phyloP scores from a whole-genome alignment of 306 rosid genomes.

The Fagus crenata region DNA sequence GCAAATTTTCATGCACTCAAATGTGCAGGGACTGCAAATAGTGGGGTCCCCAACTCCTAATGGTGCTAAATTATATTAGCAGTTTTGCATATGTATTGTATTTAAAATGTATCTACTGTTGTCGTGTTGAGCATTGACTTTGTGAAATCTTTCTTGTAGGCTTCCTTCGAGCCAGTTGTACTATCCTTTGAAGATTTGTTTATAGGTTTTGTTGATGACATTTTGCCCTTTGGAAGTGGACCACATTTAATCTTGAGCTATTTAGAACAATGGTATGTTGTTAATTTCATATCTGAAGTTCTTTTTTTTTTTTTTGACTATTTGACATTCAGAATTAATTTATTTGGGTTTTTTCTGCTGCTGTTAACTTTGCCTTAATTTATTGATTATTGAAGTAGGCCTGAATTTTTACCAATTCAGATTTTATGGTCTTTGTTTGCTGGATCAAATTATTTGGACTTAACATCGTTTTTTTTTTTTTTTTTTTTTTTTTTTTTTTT shows the following conservation, averaged over 20 bases:
- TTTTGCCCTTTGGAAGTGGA: constrained; percentile 72
- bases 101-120: constrained; percentile 13
- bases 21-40: background rate
- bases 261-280: constrained; percentile 70
- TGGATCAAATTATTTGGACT: background rate
- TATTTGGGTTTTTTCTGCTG: constrained; percentile 6
- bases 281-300: constrained; percentile 26
- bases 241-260: constrained; percentile 69
- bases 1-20: background rate
- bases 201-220: constrained; percentile 51
- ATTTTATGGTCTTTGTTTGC: background rate
- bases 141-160: constrained; percentile 53
- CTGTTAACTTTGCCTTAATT: constrained; percentile 6
- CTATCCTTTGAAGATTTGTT: constrained; percentile 60
- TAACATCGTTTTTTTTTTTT: background rate
- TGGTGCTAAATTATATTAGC: background rate
- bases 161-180: constrained; percentile 50
- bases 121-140: constrained; percentile 23
- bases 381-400: constrained; percentile 8
- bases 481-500: too few species aligned
- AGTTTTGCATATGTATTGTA: background rate
- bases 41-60: background rate
- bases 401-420: background rate
- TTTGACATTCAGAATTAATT: background rate
- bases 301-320: background rate